Base-by-base conservation (phyloP, 805 yeast genomes). In the Candida yuanshanica region DNA sequence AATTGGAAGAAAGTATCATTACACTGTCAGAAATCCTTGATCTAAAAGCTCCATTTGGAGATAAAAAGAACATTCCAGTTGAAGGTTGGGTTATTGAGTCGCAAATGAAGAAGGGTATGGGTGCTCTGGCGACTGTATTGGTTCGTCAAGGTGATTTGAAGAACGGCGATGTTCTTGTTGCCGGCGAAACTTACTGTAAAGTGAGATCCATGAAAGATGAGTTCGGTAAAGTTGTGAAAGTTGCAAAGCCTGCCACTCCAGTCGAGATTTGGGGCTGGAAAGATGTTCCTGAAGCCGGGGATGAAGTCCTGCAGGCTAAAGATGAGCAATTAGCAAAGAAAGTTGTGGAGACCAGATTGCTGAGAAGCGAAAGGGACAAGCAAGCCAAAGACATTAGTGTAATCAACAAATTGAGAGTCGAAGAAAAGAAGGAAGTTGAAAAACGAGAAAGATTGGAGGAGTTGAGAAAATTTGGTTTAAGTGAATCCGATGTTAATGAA, bases 211-310 rank as follows among this genome's bases (percentile, higher is more conserved):
- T 93, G 74, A 73, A 72, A 42, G 85, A 88, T 60, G 96, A 88
- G 49, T 58, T 65, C 43, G 90, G 91, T 4, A 78, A 78, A 48
- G 43, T 69, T 0, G 61, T 88, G 8, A 75, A 78, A 44, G 44
- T 60, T 23, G 97, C 95, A 0, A 76, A 78, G 1, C 98, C 99
- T 0, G 82, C 96, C 0, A 81, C 84, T 8, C 96, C 98, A 0
- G 95, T 87, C 1, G 95, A 88, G 53, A 70, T 93, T 7, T 74
- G 86, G 58, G 99, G 99, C 1, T 93, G 99, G 99, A 89, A 84
- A 57, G 90, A 80, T 26, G 64, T 90, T 27, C 98, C 98, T 0
- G 85, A 77, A 39, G 93, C 95, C 10, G 99, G 99, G 9, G 96
- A 88, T 47, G 77, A 77, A 48, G 79, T 86, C 1, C 58, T 91